Percentiles rank a stretch among this genome's conserved stretches.
phyloP scores from a whole-genome alignment of 2,329 filamentous ascomycete genomes.

The Venturia pyrina region DNA sequence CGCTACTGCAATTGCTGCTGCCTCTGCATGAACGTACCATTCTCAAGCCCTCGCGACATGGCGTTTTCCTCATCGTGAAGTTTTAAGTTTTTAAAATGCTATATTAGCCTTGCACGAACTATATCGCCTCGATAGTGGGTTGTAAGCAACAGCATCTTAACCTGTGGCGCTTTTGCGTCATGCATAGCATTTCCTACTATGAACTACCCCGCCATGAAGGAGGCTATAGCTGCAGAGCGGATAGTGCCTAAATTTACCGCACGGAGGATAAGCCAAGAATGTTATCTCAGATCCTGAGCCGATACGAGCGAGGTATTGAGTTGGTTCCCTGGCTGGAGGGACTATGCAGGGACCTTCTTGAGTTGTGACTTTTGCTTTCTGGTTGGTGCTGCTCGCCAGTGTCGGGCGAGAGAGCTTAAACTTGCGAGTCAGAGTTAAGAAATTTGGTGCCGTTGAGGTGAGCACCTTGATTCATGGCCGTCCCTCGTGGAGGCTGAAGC shows the following conservation, averaged over 20 bases:
- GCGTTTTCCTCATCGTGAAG: background rate
- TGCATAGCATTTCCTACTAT: background rate
- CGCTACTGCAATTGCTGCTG: background rate
- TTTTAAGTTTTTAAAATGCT: background rate
- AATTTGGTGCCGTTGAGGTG: background rate
- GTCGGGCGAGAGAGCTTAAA: background rate
- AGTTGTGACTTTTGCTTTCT: background rate
- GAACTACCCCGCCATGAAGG: background rate
- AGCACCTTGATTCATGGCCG: background rate
- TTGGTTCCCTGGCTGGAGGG: background rate
- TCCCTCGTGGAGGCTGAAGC: too few relatives aligned
- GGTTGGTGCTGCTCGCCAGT: background rate
- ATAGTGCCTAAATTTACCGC: background rate
- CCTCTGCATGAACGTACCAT: background rate
- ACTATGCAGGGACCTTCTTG: background rate
- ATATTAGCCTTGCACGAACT: slow-evolving; percentile 5
- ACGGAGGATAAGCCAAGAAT: background rate
- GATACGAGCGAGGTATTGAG: background rate
- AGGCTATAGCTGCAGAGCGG: background rate
- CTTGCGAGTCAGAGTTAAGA: background rate
- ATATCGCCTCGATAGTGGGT: background rate
- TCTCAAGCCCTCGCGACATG: background rate
- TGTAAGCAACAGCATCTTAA: background rate
- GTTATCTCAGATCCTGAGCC: background rate
- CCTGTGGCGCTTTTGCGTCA: slow-evolving; percentile 4